Base-by-base conservation (phyloP, 2,329 filamentous ascomycete genomes). In the Truncatella angustata region DNA sequence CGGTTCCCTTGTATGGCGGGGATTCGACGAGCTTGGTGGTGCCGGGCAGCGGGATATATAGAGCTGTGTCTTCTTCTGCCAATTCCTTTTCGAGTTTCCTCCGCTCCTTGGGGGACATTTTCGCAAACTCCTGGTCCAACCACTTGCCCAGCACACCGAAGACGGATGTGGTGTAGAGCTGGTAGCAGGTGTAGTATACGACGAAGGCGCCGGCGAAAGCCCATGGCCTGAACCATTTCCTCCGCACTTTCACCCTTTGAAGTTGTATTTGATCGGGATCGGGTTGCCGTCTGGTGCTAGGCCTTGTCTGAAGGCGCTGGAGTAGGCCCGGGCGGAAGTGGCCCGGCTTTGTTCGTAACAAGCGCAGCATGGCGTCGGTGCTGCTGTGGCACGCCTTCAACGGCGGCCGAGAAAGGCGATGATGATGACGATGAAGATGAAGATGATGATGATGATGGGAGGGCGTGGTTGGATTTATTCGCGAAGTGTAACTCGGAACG, bases 31-130 rank as follows among this genome's bases (percentile, higher is more conserved):
- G 58, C 46, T 73, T 74, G 1, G 75, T 80, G 2, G 80, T 83
- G 39, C 82, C 82, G 3, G 83, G 82, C 49, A 88, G 78, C 0
- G 85, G 82, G 6, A 88, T 76, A 54, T 87, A 87, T 4, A 76
- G 18, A 12, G 76, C 67, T 16, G 77, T 72, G 12, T 72, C 70
- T 3, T 76, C 71, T 2, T 73, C 70, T 12, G 73, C 65, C 5
- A 63, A 21, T 18, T 73, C 67, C 26, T 70, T 63, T 54, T 73
- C 65, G 3, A 64, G 36, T 24, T 72, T 66, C n/a, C 70, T 64
- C 54, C 69, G 73, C 59, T 78, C 76, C 40, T 76, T 70, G 20
- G 74, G 70, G 1, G 71, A 71, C 46, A 76, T 58, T 12, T 70
- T 65, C 4, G 72, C 69, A 55, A 73, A 71, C 57, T 75, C 67